phyloP scores from a whole-genome alignment of 2,329 filamentous ascomycete species.

The Aspergillus eucalypticola region DNA sequence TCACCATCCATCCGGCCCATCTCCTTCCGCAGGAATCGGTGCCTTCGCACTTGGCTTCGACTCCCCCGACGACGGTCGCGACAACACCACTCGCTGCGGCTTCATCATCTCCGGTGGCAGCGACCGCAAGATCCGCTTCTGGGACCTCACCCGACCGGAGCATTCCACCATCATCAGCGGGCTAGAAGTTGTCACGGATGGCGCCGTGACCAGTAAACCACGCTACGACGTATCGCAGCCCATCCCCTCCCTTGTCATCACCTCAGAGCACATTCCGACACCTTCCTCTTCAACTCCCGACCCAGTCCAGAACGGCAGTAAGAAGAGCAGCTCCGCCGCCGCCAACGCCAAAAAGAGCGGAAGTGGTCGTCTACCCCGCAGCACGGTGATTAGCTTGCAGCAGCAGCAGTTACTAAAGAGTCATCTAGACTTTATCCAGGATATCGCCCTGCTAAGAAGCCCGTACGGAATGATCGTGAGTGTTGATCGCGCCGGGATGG shows the following conservation, averaged over 20 bases:
- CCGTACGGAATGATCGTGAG: conserved; percentile 93
- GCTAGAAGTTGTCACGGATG: conserved; percentile 65
- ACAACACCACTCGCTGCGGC: conserved; percentile 63
- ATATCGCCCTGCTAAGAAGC: conserved; percentile 82
- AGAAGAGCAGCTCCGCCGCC: too few species aligned
- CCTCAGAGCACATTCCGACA: conserved; percentile 62
- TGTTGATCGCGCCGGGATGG: conserved; percentile 82
- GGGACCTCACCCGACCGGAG: conserved; percentile 80
- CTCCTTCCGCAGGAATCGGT: conserved; percentile 55
- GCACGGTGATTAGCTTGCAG: conserved; percentile 82
- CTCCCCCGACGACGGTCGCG: conserved; percentile 63
- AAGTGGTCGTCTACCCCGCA: conserved; percentile 61
- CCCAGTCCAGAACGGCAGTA: too few species aligned
- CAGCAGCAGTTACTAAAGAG: conserved; percentile 83
- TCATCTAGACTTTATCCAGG: conserved; percentile 83
- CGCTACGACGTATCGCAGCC: conserved; percentile 68
- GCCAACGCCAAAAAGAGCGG: not conserved
- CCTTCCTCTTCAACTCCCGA: conserved; percentile 18
- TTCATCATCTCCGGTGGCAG: conserved; percentile 86
- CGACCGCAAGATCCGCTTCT: conserved; percentile 89
- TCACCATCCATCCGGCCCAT: conserved; percentile 31
- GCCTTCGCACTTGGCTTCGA: conserved; percentile 74
- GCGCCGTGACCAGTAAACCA: conserved; percentile 53
- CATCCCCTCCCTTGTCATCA: conserved; percentile 63
- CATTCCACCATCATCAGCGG: conserved; percentile 80